Evolutionary conservation across 176 grass and related monocot species (phyloP), one percentile per base, ranked within the genome.

Genomic region (Oryza officinalis): DNA sequence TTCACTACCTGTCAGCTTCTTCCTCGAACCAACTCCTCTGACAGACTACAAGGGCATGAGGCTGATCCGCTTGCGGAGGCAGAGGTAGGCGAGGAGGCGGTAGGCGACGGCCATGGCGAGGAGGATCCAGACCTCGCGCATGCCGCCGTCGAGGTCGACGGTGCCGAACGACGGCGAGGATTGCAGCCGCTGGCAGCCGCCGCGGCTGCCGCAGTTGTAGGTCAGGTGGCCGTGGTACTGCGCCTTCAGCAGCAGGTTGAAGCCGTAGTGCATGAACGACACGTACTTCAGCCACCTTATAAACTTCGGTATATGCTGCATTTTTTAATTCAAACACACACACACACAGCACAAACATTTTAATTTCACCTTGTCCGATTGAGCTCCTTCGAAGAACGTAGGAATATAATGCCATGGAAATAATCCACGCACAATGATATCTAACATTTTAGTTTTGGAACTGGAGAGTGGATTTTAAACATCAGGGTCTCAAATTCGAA

Each of bases 241-340:
- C 78, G 90, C 92, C 84, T 97, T 97, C 69, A 94, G 75, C 74
- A 97, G 63, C 37, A 97, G 78, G 72, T 91, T 91, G 84, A 97
- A 97, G 2, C 95, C 95, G 71, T 94, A 92, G 77, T 94, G 95
- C 92, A 94, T 92, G 88, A 94, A 94, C 2, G 95, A 97, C 14
- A 92, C 75, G 79, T 94, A 94, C 84, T 92, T 97, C 18, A 97
- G 63, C 95, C 95, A 97, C 8, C 86, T 71, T 40, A 97, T 91
- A 50, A 97, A 97, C 54, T 72, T 76, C 0, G 95, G 95, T 86
- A 92, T 90, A 75, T 97, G 95, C 92, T 94, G 84, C 69, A 61
- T 47, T 47, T 0, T 32, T 33, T 14, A 67, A 40, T n/a, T 15
- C 38, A 67, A 57, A 22, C 40, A 20, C 4, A 47, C n/a, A n/a